Percentiles rank a stretch among this genome's conserved stretches.
These are phyloP conservation scores for Breviolum minutum DNA, from an alignment of 73 alveolate species.

Conservation along the genomic window DNA sequence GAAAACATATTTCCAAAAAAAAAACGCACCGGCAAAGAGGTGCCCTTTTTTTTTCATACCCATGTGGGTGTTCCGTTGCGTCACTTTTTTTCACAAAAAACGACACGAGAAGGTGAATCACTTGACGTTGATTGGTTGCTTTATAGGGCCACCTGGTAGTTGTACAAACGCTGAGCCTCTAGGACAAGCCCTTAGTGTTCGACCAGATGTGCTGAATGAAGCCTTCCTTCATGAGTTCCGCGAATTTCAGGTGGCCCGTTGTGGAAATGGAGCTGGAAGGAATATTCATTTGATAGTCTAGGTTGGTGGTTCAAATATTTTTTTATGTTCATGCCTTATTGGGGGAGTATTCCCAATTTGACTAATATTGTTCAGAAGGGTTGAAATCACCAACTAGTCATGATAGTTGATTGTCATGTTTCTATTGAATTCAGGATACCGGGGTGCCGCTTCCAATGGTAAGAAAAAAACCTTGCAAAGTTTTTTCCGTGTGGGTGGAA, in stretches of 20 bases:
- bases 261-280: background rate
- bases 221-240: constrained; percentile 68
- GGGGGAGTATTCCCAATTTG: no score
- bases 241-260: constrained; percentile 22
- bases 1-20: no score
- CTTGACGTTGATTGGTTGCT: no score
- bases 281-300: background rate
- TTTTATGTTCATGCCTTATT: no score
- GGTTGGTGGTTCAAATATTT: background rate
- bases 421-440: background rate
- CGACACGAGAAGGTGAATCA: no score
- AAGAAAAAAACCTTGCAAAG: background rate
- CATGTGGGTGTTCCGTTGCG: no score
- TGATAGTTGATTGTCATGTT: background rate
- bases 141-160: background rate
- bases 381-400: no score
- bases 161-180: background rate
- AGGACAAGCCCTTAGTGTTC: constrained; percentile 78
- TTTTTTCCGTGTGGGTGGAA: background rate
- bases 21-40: no score
- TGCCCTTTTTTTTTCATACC: no score
- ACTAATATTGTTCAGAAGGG: no score
- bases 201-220: constrained; percentile 69
- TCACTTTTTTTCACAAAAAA: no score
- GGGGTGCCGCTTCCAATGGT: background rate